Base-by-base conservation (phyloP, 2,329 filamentous ascomycete species). In the Sarocladium brachiariae region DNA sequence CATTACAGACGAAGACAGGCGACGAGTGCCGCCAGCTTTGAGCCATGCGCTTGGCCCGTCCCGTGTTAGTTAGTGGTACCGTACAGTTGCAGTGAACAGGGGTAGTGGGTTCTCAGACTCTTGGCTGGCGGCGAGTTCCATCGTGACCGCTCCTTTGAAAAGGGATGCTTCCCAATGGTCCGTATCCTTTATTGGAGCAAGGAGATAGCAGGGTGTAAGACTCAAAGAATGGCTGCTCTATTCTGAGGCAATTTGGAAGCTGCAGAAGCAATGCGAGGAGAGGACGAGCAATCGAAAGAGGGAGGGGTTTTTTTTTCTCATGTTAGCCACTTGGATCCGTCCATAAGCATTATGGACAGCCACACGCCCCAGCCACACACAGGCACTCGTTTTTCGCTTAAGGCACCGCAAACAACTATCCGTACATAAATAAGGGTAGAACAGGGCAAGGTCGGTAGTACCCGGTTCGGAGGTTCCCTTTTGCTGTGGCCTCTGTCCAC, bases 51-150 rank as follows among this genome's bases (percentile, higher is more conserved):
- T 47, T 47, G 43, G 43, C 43, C 43, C 25, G 25, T 47, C 43
- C 43, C 43, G 43, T 47, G 25, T 31, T 47, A 33, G 37, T 19
- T 43, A 11, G n/a, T n/a, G n/a, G n/a, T n/a, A n/a, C n/a, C n/a
- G n/a, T n/a, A n/a, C n/a, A n/a, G n/a, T n/a, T n/a, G n/a, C n/a
- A 25, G 21, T 10, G 4, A 33, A 47, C 43, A 47, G 43, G 43
- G 43, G 27, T 47, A 13, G 23, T 10, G 13, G n/a, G 16, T 18
- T 39, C n/a, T 23, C 21, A 10, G 16, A 45, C n/a, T n/a, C n/a
- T n/a, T n/a, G n/a, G 39, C 43, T 47, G 43, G 43, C 43, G 43
- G 43, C 43, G 33, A 33, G 33, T 47, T 47, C 43, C 27, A 47
- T 47, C 25, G 43, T 47, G 43, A 47, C 43, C 43, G 43, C 43